A percentile compares a stretch with the other conserved stretches of the same genome.
These are phyloP conservation scores for Pseudogymnoascus sp. DNA, from an alignment of 2,329 filamentous ascomycete genomes.

Conservation along the genomic window DNA sequence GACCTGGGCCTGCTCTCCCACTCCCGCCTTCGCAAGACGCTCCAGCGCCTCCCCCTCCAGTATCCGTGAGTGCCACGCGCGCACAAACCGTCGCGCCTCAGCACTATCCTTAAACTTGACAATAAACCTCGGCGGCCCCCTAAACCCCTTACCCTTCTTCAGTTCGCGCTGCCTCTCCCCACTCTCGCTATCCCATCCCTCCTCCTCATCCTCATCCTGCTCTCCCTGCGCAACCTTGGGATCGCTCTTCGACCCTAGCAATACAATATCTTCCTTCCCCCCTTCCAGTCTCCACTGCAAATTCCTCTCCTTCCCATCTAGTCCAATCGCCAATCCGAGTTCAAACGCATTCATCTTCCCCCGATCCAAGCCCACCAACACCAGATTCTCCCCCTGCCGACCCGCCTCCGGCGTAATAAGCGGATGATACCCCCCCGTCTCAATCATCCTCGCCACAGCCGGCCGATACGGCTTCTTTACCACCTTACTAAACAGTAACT, in stretches of 20 bases:
- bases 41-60: neutral
- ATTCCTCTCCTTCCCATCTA: slow-evolving; percentile 29
- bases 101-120: slow-evolving; percentile 28
- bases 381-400: slow-evolving; percentile 23
- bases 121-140: slow-evolving; percentile 24
- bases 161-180: slow-evolving; percentile 10
- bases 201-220: slow-evolving; percentile 3
- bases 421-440: slow-evolving; percentile 29
- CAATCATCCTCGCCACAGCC: slow-evolving; percentile 30
- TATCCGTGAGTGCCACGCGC: slow-evolving; percentile 42
- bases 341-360: slow-evolving; percentile 19
- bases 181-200: neutral
- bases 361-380: slow-evolving; percentile 26
- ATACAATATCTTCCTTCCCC: slow-evolving; percentile 10
- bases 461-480: slow-evolving; percentile 32
- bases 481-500: slow-evolving; percentile 22
- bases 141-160: neutral
- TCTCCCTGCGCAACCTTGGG: slow-evolving; percentile 13
- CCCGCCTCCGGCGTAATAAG: slow-evolving; percentile 16
- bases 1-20: slow-evolving; percentile 36
- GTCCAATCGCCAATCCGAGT: slow-evolving; percentile 21
- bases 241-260: slow-evolving; percentile 11
- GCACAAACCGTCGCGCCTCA: slow-evolving; percentile 40
- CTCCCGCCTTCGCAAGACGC: slow-evolving; percentile 15
- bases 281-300: slow-evolving; percentile 29